Percentiles rank a stretch among this genome's conserved stretches.
phyloP scores from a whole-genome alignment of 768 basidiomycete genomes.

The Naganishia friedmannii region DNA sequence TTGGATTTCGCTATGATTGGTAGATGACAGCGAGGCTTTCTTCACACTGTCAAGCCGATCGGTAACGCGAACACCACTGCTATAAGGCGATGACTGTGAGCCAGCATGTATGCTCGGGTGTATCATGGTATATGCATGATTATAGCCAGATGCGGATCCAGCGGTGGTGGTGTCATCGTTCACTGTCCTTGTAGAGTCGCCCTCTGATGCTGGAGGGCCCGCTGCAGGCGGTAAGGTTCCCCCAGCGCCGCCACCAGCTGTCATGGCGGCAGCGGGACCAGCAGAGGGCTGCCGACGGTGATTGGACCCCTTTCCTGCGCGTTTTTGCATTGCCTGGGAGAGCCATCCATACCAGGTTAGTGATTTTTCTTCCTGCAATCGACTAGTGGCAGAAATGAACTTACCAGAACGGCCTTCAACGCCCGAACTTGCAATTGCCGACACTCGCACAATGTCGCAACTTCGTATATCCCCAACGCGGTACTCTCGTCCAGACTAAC shows the following conservation, averaged over 20 bases:
- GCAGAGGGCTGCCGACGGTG: constrained; percentile 22
- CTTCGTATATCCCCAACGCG: constrained; percentile 89
- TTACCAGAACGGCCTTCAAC: constrained; percentile 49
- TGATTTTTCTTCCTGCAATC: no score
- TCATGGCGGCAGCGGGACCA: background rate
- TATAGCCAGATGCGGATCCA: background rate
- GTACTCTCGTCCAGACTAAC: constrained; percentile 75
- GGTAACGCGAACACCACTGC: background rate
- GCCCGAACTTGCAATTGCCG: constrained; percentile 85
- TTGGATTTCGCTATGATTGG: no score
- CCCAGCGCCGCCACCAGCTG: background rate
- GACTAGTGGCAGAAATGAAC: constrained; percentile 4
- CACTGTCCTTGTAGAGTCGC: background rate
- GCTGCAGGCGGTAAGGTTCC: background rate
- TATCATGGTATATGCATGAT: background rate
- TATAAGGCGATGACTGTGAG: background rate
- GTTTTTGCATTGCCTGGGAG: constrained; percentile 25
- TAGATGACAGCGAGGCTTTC: no score
- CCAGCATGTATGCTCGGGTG: background rate
- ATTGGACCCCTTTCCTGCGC: background rate
- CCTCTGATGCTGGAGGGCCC: background rate
- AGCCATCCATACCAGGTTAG: background rate
- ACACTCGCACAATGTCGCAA: constrained; percentile 84
- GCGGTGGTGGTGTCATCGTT: background rate
- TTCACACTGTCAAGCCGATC: no score